Conservation (phyloP, 352 stramenopile genomes). For the Blastocystis sp. region DNA sequence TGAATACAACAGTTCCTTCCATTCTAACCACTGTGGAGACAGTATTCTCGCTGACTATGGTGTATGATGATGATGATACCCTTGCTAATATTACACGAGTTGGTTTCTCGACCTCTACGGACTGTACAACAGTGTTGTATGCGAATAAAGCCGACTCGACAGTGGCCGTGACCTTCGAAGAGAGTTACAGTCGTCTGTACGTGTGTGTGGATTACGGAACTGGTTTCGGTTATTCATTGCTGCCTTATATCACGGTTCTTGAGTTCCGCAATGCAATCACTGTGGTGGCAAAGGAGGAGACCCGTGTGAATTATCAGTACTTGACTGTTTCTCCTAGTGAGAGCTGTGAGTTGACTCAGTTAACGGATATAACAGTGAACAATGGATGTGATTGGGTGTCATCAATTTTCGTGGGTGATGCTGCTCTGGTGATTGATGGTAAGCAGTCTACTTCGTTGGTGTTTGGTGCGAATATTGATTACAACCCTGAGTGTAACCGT, state of each 20-base stretch:
- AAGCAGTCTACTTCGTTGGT: conserved; percentile 44
- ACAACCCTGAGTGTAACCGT: conserved; percentile 34
- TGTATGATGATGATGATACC: too few relatives aligned
- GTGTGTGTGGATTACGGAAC: conserved; percentile 53
- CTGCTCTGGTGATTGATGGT: conserved; percentile 38
- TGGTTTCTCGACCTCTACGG: background rate
- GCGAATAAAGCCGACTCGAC: background rate
- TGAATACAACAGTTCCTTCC: conserved; percentile 8
- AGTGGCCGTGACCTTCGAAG: background rate
- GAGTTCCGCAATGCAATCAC: conserved; percentile 57
- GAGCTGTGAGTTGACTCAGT: background rate
- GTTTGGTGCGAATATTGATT: conserved; percentile 38
- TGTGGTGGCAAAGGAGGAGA: conserved; percentile 22
- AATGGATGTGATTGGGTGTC: conserved; percentile 38
- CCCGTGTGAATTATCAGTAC: conserved; percentile 57
- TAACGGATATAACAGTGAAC: background rate
- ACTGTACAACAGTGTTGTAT: conserved; percentile 23
- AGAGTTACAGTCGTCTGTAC: conserved; percentile 29
- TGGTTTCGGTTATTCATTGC: conserved; percentile 22
- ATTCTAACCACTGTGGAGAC: conserved; percentile 40
- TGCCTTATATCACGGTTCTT: conserved; percentile 34
- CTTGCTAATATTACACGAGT: background rate
- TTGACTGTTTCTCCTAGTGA: background rate
- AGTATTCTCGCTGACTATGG: conserved; percentile 5
- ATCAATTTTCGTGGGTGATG: conserved; percentile 44